phyloP scores from a whole-genome alignment of 2,329 filamentous ascomycete genomes.

The Fusarium sp. region DNA sequence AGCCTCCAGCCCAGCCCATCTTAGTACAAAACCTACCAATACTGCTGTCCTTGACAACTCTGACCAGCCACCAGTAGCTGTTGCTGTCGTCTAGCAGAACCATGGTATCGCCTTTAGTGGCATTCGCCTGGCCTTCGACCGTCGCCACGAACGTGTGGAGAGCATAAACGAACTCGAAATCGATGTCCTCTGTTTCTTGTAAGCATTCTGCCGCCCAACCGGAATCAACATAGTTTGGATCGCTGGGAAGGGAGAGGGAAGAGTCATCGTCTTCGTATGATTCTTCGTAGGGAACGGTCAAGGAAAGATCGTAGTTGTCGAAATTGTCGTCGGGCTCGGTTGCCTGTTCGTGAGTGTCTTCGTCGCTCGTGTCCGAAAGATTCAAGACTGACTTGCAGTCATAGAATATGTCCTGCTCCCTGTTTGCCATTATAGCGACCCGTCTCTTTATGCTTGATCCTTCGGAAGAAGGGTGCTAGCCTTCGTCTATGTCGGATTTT shows the following conservation, averaged over 20 bases:
- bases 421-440: background rate
- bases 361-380: constrained; percentile 20
- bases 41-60: constrained; percentile 96
- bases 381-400: constrained; percentile 25
- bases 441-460: constrained; percentile 4
- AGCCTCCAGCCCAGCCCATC: constrained; percentile 4
- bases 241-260: constrained; percentile 62
- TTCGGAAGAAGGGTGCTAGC: constrained; percentile 38
- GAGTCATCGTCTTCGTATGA: constrained; percentile 64
- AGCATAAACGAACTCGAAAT: constrained; percentile 99
- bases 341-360: constrained; percentile 40
- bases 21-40: constrained; percentile 69
- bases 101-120: constrained; percentile 98
- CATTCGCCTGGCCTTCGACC: constrained; percentile 97
- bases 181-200: constrained; percentile 96
- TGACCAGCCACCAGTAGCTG: constrained; percentile 99
- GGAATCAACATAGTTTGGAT: constrained; percentile 75
- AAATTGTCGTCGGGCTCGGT: constrained; percentile 46
- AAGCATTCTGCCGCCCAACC: constrained; percentile 86
- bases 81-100: constrained; percentile 98
- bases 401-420: constrained; percentile 33
- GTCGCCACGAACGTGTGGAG: constrained; percentile 98
- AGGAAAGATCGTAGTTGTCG: constrained; percentile 45
- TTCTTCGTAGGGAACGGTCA: constrained; percentile 60
- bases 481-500: constrained; percentile 12